Base-by-base conservation (phyloP, 2,329 filamentous ascomycete species). In the Colletotrichum tamarilloi region DNA sequence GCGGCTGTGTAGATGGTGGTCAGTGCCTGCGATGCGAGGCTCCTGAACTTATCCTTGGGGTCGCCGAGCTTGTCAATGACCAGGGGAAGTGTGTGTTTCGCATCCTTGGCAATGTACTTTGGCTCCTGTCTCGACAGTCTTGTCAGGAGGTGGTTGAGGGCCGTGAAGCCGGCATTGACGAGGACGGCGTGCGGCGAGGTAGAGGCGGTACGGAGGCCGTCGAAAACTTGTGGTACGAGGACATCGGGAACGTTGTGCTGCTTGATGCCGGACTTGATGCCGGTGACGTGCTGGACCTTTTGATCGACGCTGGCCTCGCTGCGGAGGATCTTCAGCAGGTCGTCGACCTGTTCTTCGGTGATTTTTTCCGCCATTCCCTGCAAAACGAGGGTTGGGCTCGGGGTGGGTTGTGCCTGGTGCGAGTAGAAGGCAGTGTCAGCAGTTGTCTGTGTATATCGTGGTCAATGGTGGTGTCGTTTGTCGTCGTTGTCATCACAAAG, bases 31-130 rank as follows among this genome's bases (percentile, higher is more conserved):
- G 91, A 86, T 19, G 95, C 94, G 72, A 95, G 88, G 38, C 88
- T 85, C 78, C 95, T 91, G 77, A 95, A 91, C 81, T 95, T 95
- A 80, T 98, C 95, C 81, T 96, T 96, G 76, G 91, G 90, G 81
- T 98, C 96, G 72, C 95, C 95, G 72, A 98, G 89, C 81, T 95
- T 94, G 70, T 98, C 96, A 69, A 95, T 85, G 67, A 98, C 88
- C 58, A 95, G 82, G 4, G 94, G 91, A 74, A 97, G 88, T 9
- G 95, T 92, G 75, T 91, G 88, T 62, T 89, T 88, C 3, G 92
- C 92, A 81, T 97, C 89, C 76, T 93, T 92, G 73, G 90, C 84
- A 72, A 95, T 86, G 75, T 91, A 87, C 79, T 93, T 93, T 74
- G 94, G 92, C 69, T 97, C 94, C 84, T 98, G 96, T 72, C 96